A percentile compares a stretch with the other conserved stretches of the same genome.
These are phyloP conservation scores for Zarea fungicola DNA, from an alignment of 2,329 filamentous ascomycete species.

Conservation along the genomic window DNA sequence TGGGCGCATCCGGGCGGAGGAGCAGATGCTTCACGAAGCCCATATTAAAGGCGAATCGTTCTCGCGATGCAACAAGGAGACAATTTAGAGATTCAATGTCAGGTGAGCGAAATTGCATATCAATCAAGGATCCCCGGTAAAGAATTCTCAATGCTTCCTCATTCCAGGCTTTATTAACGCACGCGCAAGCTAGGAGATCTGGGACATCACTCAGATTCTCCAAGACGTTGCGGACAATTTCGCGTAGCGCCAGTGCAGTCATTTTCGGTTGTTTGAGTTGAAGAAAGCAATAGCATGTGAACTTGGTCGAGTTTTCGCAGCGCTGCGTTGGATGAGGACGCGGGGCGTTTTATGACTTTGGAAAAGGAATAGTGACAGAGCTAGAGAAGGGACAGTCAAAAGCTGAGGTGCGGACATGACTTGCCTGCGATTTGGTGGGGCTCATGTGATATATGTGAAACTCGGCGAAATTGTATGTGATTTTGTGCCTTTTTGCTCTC, in stretches of 20 bases:
- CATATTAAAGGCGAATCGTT: not conserved
- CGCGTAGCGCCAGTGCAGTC: not conserved
- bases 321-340: not conserved
- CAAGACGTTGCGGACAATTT: not conserved
- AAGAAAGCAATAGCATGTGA: not conserved
- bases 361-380: not conserved
- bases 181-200: not conserved
- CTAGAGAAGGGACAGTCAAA: not conserved
- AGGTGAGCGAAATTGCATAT: not conserved
- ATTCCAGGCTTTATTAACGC: not conserved
- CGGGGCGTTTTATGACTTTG: not conserved
- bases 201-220: not conserved
- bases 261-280: not conserved
- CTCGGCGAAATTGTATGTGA: no score
- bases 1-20: not conserved
- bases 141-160: not conserved
- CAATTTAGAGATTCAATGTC: constrained; percentile 1
- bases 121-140: not conserved
- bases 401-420: not conserved
- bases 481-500: no score
- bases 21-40: not conserved
- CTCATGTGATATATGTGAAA: no score
- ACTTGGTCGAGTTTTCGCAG: not conserved
- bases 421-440: no score
- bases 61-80: not conserved